These are phyloP conservation scores for Ustilago tritici DNA, from an alignment of 1,284 basidiomycete genomes.

Conservation along the genomic window DNA sequence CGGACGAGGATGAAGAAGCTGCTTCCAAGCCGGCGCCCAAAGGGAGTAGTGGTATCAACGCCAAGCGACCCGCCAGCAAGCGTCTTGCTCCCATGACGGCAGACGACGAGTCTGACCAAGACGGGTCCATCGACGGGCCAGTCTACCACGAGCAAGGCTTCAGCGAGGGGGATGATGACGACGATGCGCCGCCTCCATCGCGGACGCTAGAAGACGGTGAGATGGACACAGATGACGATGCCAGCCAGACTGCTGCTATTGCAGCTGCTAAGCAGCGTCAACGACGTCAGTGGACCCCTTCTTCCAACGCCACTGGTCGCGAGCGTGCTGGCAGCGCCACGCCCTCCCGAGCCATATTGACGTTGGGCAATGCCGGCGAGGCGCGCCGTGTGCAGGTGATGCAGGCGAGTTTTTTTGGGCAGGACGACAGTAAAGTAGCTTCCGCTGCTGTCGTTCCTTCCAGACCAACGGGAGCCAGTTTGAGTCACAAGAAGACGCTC, in stretches of 20 bases:
- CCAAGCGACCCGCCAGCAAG: conserved; percentile 40
- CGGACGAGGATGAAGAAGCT: conserved; percentile 58
- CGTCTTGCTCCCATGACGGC: conserved; percentile 38
- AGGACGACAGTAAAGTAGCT: conserved; percentile 57
- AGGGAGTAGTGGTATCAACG: conserved; percentile 16
- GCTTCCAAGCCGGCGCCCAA: conserved; percentile 18
- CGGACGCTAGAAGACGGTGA: conserved; percentile 45
- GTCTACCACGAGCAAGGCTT: conserved; percentile 9
- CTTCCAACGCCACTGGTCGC: conserved; percentile 31
- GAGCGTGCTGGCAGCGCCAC: conserved; percentile 44
- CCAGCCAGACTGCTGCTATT: conserved; percentile 36
- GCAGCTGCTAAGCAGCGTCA: conserved; percentile 42
- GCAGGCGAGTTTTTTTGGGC: conserved; percentile 70
- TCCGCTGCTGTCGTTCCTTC: conserved; percentile 55
- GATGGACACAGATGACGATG: conserved; percentile 46
- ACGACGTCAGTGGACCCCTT: conserved; percentile 41
- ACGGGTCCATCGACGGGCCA: conserved; percentile 14
- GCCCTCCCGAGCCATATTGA: conserved; percentile 42
- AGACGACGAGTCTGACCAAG: conserved; percentile 25
- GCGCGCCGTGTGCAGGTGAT: conserved; percentile 67
- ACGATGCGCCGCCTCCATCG: conserved; percentile 53
- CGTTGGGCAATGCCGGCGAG: conserved; percentile 51
- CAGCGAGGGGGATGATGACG: conserved; percentile 34
- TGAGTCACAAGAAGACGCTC: conserved; percentile 37
- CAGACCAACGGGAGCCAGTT: conserved; percentile 46